Evolutionary conservation across 768 basidiomycete genomes (phyloP), one percentile per base, ranked within the genome.

Genomic region (Collybia sp.): DNA sequence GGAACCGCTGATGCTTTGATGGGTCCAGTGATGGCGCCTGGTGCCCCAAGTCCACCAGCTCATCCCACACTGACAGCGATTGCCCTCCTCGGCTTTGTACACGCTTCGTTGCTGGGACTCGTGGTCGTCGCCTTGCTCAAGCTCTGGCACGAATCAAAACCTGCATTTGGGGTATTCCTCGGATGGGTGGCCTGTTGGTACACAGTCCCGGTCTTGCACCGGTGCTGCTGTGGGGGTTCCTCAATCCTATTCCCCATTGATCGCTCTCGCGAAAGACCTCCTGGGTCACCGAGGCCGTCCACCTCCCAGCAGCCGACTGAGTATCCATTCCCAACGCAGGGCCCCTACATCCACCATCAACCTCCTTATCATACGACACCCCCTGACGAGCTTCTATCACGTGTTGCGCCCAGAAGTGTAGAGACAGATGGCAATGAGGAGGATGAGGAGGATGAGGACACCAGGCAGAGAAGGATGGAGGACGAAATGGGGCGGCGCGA

Each of bases 401-500:
- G 67, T 47, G 61, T 67, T 15, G 68, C 63, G n/a, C 76, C 73
- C 38, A 71, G 70, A 42, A 78, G 73, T 50, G 69, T 68, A 40
- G 80, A 78, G 30, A 73, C 72, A 6, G 83, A 82, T 44, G 77
- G 77, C 10, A 71, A 79, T 9, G 25, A 25, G 8, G 83, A 87
- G 15, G 82, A 85, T 25, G 84, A 87, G 40, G 69, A 85, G 45
- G 88, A 90, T 53, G 88, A 90, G 52, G 80, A 84, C 41, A 74
- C 80, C 11, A 71, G 82, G 49, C 88, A 89, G 60, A 73, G 80
- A 48, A 71, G 79, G 54, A 88, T 90, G 30, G 89, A 91, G 59
- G 82, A 85, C 47, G 88, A 91, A 63, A 87, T 92, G 76, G 80
- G 73, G 33, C 72, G 88, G 53, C 77, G 89, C 41, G 87, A 91